A percentile compares a stretch with the other conserved stretches of the same genome.
Conservation (phyloP, 352 stramenopile genomes). For the Phytophthora ohioensis region DNA sequence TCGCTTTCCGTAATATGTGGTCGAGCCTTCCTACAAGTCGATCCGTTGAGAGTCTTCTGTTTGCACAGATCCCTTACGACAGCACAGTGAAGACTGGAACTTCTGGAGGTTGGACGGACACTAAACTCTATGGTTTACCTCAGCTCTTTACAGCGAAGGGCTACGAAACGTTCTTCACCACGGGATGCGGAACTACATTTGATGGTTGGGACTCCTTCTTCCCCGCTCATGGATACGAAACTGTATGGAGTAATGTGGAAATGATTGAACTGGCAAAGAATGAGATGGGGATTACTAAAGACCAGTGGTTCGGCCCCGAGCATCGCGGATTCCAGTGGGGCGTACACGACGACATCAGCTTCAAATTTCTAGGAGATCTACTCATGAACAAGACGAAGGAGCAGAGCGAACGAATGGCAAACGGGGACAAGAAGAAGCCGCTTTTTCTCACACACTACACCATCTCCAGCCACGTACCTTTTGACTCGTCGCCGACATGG, state of each 20-base stretch:
- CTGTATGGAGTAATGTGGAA: conserved; percentile 39
- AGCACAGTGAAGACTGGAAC: neutral
- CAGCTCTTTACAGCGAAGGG: neutral
- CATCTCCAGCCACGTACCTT: conserved; percentile 38
- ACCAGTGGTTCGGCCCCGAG: conserved; percentile 38
- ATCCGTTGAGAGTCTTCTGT: conserved; percentile 4
- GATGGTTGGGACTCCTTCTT: conserved; percentile 56
- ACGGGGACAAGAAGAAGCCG: conserved; percentile 23
- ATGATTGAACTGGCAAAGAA: conserved; percentile 42
- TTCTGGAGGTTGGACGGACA: neutral
- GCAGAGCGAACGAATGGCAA: conserved; percentile 29
- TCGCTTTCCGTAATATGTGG: conserved; percentile 1
- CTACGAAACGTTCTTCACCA: conserved; percentile 2
- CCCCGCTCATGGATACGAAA: conserved; percentile 50
- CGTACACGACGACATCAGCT: conserved; percentile 56
- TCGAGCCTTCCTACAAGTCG: neutral
- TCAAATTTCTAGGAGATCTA: conserved; percentile 38
- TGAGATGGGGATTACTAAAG: conserved; percentile 35
- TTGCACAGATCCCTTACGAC: neutral
- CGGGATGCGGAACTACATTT: conserved; percentile 27
- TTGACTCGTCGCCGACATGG: conserved; percentile 43
- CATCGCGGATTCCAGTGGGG: conserved; percentile 38
- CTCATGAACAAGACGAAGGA: conserved; percentile 33
- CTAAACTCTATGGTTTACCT: neutral
- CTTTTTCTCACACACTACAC: too few relatives aligned